Base-by-base conservation (phyloP, 768 basidiomycete genomes). In the Rhodotorula diobovata region DNA sequence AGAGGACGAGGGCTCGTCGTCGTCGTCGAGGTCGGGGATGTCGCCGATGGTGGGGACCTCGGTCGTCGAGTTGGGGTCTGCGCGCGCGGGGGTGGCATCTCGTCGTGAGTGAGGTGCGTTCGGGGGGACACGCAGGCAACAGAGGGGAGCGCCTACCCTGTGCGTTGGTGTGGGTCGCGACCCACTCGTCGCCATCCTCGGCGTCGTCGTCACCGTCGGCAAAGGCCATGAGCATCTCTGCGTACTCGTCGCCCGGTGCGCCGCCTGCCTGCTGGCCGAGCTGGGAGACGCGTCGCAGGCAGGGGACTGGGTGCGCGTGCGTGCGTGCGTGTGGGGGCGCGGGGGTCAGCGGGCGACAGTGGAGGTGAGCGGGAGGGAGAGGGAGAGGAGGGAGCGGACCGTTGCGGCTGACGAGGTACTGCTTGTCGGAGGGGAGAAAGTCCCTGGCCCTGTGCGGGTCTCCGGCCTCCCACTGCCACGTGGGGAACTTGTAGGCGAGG, bases 391-490 rank as follows among this genome's bases (percentile, higher is more conserved):
- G 2, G n/a, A 25, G 56, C 82, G 60, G 58, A 84, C 84, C 84
- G 70, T 93, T 94, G 30, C 90, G 88, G 45, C 91, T 93, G 76
- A 98, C 86, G 55, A 99, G 88, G 81, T 96, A 99, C 80, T 99
- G 96, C 83, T 96, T 98, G 81, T 94, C 93, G 2, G 84, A 78
- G 0, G 95, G 96, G n/a, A 99, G 85, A 82, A 91, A 98, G 77
- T 98, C 95, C 68, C 93, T 86, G 53, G 85, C 83, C 83, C 90
- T 92, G 58, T 87, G 85, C 65, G 88, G 80, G 77, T 98, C 93
- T 56, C 95, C 96, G 75, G 88, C 89, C 82, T 98, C 92, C 96
- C 96, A 99, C 78, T 87, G 84, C 96, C 96, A 99, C 35, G 96
- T 93, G 20, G 92, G 91, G 81, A 99, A 99, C 84, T 99, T 99